Evolutionary conservation across 2,329 filamentous ascomycete species (phyloP).

Genomic region (Aspergillus neotritici): DNA sequence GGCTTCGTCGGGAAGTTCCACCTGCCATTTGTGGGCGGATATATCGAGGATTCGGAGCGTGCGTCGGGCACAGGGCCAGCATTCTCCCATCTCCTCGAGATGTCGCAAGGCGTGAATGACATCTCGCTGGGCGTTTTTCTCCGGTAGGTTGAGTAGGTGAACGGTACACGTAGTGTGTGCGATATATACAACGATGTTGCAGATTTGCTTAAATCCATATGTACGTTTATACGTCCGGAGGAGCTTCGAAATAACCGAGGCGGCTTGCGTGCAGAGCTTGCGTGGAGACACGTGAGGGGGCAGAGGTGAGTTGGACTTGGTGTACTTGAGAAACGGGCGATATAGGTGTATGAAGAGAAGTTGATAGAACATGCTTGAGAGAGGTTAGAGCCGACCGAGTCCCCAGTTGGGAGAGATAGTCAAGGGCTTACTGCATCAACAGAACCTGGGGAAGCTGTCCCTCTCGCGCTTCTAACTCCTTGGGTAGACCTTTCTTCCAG

Average conservation of each 20-base stretch:
- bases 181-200: conserved; percentile 95
- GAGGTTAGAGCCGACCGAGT: conserved; percentile 13
- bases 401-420: background rate
- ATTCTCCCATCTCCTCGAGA: conserved; percentile 90
- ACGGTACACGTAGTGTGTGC: conserved; percentile 91
- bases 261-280: conserved; percentile 84
- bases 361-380: conserved; percentile 87
- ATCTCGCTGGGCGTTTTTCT: conserved; percentile 83
- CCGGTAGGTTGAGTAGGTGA: conserved; percentile 84
- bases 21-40: conserved; percentile 81
- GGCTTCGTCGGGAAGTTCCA: conserved; percentile 81
- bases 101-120: conserved; percentile 87
- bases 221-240: conserved; percentile 89
- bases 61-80: conserved; percentile 84
- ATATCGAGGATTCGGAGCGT: conserved; percentile 81
- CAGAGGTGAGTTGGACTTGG: conserved; percentile 70
- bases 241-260: conserved; percentile 85
- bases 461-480: conserved; percentile 82
- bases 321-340: conserved; percentile 89
- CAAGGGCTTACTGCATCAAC: conserved; percentile 69
- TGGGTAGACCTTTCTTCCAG: conserved; percentile 78
- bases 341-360: conserved; percentile 93
- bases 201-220: conserved; percentile 87
- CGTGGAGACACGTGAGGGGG: conserved; percentile 83
- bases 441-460: conserved; percentile 80